Base-by-base conservation (phyloP, 495 filamentous ascomycete species). In the Collariella sp. region DNA sequence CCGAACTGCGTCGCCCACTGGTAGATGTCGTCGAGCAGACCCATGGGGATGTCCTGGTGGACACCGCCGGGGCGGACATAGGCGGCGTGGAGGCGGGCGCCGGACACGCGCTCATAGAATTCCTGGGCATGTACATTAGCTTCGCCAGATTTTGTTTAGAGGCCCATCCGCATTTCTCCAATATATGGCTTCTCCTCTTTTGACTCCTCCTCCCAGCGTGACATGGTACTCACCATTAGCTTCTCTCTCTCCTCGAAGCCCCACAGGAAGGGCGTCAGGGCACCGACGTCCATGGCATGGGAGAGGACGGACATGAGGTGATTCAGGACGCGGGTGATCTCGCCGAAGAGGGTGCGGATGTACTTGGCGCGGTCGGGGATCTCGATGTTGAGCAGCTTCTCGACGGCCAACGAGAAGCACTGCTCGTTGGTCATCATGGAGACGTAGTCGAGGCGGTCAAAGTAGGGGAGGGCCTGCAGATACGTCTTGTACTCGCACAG, bases 351-450 rank as follows among this genome's bases (percentile, higher is more conserved):
- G 23, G 91, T 96, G 44, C 94, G 83, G 67, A 99, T 99, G 77
- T 81, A 99, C 73, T 99, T 99, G 52, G 94, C 94, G 56, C 94
- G 79, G 44, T 89, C 86, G 24, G 94, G 94, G 61, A 99, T 88
- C 66, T 99, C 94, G 61, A 99, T 79, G 74, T 99, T 99, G 64
- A 99, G 73, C 46, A 99, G 79, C 82, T 97, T 99, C 79, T 99
- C 94, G 49, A 96, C 91, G 34, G 88, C 94, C 50, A 99, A 76
- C 12, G 89, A 81, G 70, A 85, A 99, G 64, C 91, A 96, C 74
- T 99, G 94, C 78, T 99, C 94, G 72, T 96, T 96, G 58, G 93
- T 97, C 93, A 97, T 98, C 94, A 99, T 99, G 68, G 89, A 95
- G 52, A 96, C 91, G 70, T 99, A 99, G 70, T 99, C 94, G 69